Percentiles rank a stretch among this genome's conserved stretches.
phyloP scores from a whole-genome alignment of 2,329 filamentous ascomycete species.

The Clathrospora elynae region DNA sequence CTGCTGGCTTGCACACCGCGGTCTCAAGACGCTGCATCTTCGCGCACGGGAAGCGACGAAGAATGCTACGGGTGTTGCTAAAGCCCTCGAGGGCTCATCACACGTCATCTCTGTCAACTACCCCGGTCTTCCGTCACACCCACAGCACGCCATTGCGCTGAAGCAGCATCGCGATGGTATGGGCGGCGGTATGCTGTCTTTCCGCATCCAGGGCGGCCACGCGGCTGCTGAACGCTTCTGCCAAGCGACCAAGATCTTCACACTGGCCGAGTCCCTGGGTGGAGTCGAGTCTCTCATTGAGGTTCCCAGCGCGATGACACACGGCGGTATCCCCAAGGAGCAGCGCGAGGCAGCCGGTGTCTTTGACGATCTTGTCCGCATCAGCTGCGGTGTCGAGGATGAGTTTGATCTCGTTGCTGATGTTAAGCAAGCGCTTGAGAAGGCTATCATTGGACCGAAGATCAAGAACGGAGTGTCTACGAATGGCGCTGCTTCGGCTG shows the following conservation, averaged over 20 bases:
- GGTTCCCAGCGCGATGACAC: conserved; percentile 94
- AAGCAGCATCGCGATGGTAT: conserved; percentile 94
- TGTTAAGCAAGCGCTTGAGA: conserved; percentile 80
- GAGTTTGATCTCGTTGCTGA: conserved; percentile 81
- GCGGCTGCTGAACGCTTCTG: conserved; percentile 90
- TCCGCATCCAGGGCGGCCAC: conserved; percentile 87
- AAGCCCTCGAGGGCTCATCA: conserved; percentile 76
- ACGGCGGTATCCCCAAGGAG: conserved; percentile 89
- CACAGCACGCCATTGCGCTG: conserved; percentile 79
- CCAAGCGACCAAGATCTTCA: conserved; percentile 86
- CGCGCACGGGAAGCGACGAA: conserved; percentile 81
- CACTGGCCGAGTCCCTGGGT: conserved; percentile 87
- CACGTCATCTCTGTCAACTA: conserved; percentile 93
- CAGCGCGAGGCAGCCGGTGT: conserved; percentile 92
- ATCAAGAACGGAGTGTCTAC: conserved; percentile 25
- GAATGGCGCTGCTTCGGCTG: neutral
- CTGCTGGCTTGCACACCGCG: conserved; percentile 96
- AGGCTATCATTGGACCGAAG: conserved; percentile 65
- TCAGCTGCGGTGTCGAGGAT: conserved; percentile 96
- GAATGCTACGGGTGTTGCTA: conserved; percentile 80
- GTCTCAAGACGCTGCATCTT: conserved; percentile 94
- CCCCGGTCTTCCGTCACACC: conserved; percentile 85
- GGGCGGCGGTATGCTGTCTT: conserved; percentile 96
- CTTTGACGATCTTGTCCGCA: conserved; percentile 88
- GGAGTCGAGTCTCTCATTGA: conserved; percentile 92